Evolutionary conservation across 768 basidiomycete genomes (phyloP).

Genomic region (Tephrocybe sp.): DNA sequence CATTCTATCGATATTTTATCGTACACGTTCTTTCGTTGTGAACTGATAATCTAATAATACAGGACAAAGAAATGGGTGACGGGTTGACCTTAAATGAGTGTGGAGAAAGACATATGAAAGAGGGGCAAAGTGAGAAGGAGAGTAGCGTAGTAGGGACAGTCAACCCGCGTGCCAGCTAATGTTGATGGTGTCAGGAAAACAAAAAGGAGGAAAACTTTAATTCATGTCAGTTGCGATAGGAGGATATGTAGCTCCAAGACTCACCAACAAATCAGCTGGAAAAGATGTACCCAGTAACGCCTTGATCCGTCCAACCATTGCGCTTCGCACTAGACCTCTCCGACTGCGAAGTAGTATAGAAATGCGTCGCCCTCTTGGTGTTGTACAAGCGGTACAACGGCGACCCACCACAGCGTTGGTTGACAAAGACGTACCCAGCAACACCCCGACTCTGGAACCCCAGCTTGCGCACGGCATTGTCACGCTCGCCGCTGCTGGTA

Average conservation of each 20-base stretch:
- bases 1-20: no score
- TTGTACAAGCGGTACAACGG: constrained; percentile 16
- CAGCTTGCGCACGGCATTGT: neutral
- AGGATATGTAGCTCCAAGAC: neutral
- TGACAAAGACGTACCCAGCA: constrained; percentile 8
- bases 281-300: constrained; percentile 11
- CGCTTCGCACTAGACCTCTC: constrained; percentile 7
- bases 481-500: constrained; percentile 9
- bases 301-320: constrained; percentile 12
- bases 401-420: constrained; percentile 8
- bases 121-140: no score
- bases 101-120: no score
- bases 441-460: constrained; percentile 9
- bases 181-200: no score
- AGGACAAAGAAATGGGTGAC: no score
- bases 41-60: no score
- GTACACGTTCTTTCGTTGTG: no score
- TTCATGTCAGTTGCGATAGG: neutral
- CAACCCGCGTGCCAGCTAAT: neutral
- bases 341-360: constrained; percentile 9
- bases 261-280: neutral
- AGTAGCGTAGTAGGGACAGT: no score
- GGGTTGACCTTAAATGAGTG: no score
- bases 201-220: neutral
- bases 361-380: constrained; percentile 6